Percentiles rank a stretch among this genome's conserved stretches.
Evolutionary conservation across 306 rosid genomes (phyloP).

Genomic region (Acacia crassicarpa): DNA sequence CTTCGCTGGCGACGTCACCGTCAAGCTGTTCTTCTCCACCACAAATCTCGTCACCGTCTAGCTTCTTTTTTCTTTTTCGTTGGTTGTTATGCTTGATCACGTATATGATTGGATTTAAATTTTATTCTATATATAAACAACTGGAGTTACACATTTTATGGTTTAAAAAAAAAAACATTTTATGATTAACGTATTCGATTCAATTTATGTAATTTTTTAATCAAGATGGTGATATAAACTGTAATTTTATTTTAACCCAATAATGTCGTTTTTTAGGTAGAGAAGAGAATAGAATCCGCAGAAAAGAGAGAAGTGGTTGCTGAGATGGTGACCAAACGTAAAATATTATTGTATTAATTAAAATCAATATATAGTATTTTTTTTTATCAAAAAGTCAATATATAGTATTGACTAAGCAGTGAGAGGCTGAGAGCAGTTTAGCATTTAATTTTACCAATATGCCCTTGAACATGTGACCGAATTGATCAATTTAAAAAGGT

Average conservation of each 20-base stretch:
- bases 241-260: neutral
- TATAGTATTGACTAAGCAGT: neutral
- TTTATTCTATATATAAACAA: no score
- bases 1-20: conserved; percentile 71
- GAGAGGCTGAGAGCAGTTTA: neutral
- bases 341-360: neutral
- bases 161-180: no score
- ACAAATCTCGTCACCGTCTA: conserved; percentile 62
- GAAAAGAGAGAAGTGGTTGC: neutral
- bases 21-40: conserved; percentile 92
- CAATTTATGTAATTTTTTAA: neutral
- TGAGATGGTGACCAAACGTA: neutral
- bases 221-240: neutral
- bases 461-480: neutral
- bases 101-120: no score
- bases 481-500: neutral
- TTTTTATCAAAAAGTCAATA: no score
- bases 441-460: neutral
- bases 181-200: no score
- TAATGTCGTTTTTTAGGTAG: neutral
- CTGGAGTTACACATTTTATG: no score
- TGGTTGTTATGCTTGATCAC: neutral
- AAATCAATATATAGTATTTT: neutral
- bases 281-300: neutral
- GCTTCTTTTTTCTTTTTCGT: neutral